Evolutionary conservation across 23 red algal species (phyloP).

Genomic region (Pyropia haitanensis): DNA sequence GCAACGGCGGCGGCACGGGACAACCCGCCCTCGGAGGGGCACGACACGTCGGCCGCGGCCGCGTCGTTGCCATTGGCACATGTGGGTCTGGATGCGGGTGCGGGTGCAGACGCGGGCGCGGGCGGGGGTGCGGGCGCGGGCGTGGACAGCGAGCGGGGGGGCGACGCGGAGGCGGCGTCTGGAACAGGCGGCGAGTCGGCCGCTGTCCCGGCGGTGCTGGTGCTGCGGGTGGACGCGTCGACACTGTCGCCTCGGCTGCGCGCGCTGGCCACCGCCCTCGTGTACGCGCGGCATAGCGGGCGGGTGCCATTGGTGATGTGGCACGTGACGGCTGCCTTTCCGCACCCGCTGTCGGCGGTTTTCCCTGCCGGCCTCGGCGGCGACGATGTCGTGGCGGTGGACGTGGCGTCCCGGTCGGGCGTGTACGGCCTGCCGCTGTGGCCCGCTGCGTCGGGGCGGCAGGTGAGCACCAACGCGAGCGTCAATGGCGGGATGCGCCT

Average conservation of each 20-base stretch:
- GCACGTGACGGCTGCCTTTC: not conserved
- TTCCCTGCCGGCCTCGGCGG: not conserved
- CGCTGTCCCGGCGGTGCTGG: too few relatives aligned
- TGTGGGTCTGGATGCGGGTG: too few relatives aligned
- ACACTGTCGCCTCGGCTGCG: conserved; percentile 21
- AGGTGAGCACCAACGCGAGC: conserved; percentile 7
- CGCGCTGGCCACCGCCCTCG: conserved; percentile 39
- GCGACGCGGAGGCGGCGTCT: too few relatives aligned
- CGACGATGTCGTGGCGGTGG: not conserved
- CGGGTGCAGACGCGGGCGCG: too few relatives aligned
- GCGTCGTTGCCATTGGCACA: too few relatives aligned
- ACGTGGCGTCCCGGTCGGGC: conserved; percentile 4
- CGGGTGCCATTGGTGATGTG: conserved; percentile 38
- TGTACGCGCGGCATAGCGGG: conserved; percentile 27
- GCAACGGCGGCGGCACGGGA: too few relatives aligned
- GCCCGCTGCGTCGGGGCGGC: not conserved
- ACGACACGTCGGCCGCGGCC: too few relatives aligned
- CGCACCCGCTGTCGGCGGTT: conserved; percentile 1
- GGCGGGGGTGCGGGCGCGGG: too few relatives aligned
- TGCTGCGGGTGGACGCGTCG: too few relatives aligned
- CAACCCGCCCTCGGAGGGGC: too few relatives aligned
- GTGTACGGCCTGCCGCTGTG: conserved; percentile 12
- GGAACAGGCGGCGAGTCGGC: too few relatives aligned
- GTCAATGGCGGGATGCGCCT: conserved; percentile 13
- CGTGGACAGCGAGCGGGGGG: too few relatives aligned